phyloP scores from a whole-genome alignment of 805 yeast species.

The Pichia nanzhaoensis region DNA sequence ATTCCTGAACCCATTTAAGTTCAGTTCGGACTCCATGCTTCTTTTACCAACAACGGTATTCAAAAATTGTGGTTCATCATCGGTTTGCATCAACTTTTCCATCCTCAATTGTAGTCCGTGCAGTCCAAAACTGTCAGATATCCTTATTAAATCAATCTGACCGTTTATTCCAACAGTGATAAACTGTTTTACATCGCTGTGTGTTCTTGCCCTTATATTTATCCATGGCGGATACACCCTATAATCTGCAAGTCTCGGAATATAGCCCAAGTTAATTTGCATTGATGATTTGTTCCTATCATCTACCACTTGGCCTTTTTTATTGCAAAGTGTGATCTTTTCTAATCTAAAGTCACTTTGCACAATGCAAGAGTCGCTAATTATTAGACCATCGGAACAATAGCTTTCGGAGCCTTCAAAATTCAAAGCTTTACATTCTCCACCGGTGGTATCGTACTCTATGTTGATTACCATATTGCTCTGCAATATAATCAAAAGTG shows the following conservation, averaged over 20 bases:
- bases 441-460: too few relatives aligned
- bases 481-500: too few relatives aligned
- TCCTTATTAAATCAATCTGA: constrained; percentile 23
- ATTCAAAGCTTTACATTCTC: too few relatives aligned
- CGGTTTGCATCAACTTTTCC: too few relatives aligned
- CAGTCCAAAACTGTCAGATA: neutral
- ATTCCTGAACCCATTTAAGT: too few relatives aligned
- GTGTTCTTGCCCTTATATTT: constrained; percentile 1
- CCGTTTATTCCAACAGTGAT: constrained; percentile 35
- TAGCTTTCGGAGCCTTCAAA: too few relatives aligned
- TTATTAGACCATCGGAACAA: too few relatives aligned
- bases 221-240: constrained; percentile 29
- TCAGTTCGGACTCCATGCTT: too few relatives aligned
- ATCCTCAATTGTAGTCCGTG: neutral
- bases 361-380: too few relatives aligned
- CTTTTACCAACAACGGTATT: neutral
- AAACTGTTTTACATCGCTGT: constrained; percentile 15
- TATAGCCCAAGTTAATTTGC: neutral
- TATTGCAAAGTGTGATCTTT: too few relatives aligned
- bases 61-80: neutral
- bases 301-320: neutral
- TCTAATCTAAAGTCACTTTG: too few relatives aligned
- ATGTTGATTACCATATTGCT: too few relatives aligned
- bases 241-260: neutral
- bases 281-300: neutral